A percentile compares a stretch with the other conserved stretches of the same genome.
phyloP scores from a whole-genome alignment of 306 rosid species.

The Corylus heterophylla region DNA sequence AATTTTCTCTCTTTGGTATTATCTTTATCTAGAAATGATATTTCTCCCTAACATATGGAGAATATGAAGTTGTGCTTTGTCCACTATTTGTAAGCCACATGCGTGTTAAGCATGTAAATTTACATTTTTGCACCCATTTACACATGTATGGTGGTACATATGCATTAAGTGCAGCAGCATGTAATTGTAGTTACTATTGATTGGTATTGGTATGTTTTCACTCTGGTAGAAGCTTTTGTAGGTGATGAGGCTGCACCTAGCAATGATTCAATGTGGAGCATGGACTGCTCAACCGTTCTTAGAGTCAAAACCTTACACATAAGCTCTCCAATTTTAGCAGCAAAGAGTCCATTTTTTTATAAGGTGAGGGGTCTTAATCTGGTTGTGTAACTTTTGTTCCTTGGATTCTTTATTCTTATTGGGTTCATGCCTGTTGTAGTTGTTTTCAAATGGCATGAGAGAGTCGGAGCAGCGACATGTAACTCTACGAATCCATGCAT shows the following conservation, averaged over 20 bases:
- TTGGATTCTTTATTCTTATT: constrained; percentile 3
- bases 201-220: neutral
- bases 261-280: constrained; percentile 23
- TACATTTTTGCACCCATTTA: neutral
- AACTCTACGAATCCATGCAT: constrained; percentile 45
- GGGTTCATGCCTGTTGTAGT: constrained; percentile 29
- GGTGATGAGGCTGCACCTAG: constrained; percentile 33
- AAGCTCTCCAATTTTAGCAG: constrained; percentile 59
- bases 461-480: constrained; percentile 45
- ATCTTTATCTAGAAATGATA: neutral
- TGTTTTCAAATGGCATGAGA: constrained; percentile 45
- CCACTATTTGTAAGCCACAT: neutral
- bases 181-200: neutral
- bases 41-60: neutral
- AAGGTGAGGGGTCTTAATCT: constrained; percentile 31
- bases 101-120: neutral
- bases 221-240: constrained; percentile 14
- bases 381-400: constrained; percentile 10
- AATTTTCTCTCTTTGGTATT: neutral
- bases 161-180: constrained; percentile 6
- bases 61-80: neutral
- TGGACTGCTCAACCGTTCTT: constrained; percentile 20
- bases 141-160: neutral
- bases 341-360: constrained; percentile 52
- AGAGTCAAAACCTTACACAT: constrained; percentile 43